phyloP scores from a whole-genome alignment of 768 basidiomycete species.

The Nidularia sp. region DNA sequence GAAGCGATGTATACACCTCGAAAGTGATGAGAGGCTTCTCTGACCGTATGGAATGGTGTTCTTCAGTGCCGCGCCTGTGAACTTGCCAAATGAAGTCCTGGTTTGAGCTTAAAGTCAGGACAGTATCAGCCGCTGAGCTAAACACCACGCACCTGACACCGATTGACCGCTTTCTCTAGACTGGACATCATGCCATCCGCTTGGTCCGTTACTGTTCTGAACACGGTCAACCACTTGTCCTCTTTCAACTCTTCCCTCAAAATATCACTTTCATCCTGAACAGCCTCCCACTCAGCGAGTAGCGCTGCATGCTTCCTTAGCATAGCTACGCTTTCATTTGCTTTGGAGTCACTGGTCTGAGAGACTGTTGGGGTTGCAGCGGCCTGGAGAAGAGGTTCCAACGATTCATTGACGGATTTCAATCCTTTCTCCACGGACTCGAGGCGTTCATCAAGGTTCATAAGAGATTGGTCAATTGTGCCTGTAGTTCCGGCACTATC shows the following conservation, averaged over 20 bases:
- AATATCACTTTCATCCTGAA: slow-evolving; percentile 76
- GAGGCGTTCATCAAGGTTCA: slow-evolving; percentile 74
- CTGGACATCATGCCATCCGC: slow-evolving; percentile 98
- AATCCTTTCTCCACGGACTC: slow-evolving; percentile 72
- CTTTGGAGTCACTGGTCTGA: slow-evolving; percentile 19
- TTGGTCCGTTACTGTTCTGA: slow-evolving; percentile 90
- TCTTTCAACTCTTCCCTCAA: slow-evolving; percentile 92
- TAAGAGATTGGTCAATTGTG: slow-evolving; percentile 78
- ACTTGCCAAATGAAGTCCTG: slow-evolving; percentile 89
- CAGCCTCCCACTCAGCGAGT: slow-evolving; percentile 73
- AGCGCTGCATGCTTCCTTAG: slow-evolving; percentile 74
- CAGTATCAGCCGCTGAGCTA: neutral
- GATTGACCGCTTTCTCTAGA: slow-evolving; percentile 87
- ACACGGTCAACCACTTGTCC: slow-evolving; percentile 95
- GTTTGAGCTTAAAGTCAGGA: slow-evolving; percentile 3
- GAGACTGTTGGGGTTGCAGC: slow-evolving; percentile 45
- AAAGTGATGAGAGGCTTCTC: slow-evolving; percentile 51
- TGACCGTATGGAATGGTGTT: slow-evolving; percentile 38
- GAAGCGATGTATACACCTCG: slow-evolving; percentile 61
- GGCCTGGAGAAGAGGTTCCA: slow-evolving; percentile 54
- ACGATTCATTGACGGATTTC: slow-evolving; percentile 59
- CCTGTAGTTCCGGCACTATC: slow-evolving; percentile 57
- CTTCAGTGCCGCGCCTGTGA: slow-evolving; percentile 50
- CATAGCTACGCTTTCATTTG: slow-evolving; percentile 43
- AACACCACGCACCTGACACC: slow-evolving; percentile 68